Base-by-base conservation (phyloP, 495 filamentous ascomycete genomes). In the Hypoxylon crocopeplum region DNA sequence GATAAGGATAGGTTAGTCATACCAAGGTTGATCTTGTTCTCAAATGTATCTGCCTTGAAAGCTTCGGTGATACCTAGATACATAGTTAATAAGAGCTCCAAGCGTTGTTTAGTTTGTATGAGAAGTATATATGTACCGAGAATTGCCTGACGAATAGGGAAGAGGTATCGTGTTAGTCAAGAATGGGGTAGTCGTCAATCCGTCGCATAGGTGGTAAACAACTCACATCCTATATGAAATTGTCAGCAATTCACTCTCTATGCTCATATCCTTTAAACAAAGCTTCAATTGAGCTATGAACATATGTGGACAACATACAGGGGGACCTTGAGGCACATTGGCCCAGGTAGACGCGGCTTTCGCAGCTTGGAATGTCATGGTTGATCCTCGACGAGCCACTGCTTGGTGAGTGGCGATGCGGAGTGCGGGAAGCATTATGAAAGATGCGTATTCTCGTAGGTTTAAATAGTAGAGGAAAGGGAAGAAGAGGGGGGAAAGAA, bases 11-110 rank as follows among this genome's bases (percentile, higher is more conserved):
- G 72, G 76, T 45, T 73, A 78, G 42, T 48, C 74, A 79, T 84
- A 87, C 92, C 93, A 48, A 98, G 83, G 79, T 97, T 98, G 82
- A 98, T 97, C 86, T 98, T 98, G 77, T 93, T 82, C 48, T 86
- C 77, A 76, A 94, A 91, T 59, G 76, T 82, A 70, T 98, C 93
- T 69, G 93, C 91, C 84, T 98, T 98, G 89, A 94, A 98, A 44
- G 94, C 94, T 79, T 98, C 94, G 46, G 94, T 98, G 79, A 98
- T 95, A 79, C 93, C 93, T 84, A n/a, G n/a, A 60, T 24, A 63
- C 42, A 32, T 11, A 25, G 42, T 44, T 8, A 53, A 32, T 38
- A 59, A 49, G 20, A 61, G 38, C 17, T 21, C 8, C 22, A 7
- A 21, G 11, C 25, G 37, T 48, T 44, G 24, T 50, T 55, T 33